Base-by-base conservation (phyloP, 176 grass and related monocot genomes). In the Avena sativa region DNA sequence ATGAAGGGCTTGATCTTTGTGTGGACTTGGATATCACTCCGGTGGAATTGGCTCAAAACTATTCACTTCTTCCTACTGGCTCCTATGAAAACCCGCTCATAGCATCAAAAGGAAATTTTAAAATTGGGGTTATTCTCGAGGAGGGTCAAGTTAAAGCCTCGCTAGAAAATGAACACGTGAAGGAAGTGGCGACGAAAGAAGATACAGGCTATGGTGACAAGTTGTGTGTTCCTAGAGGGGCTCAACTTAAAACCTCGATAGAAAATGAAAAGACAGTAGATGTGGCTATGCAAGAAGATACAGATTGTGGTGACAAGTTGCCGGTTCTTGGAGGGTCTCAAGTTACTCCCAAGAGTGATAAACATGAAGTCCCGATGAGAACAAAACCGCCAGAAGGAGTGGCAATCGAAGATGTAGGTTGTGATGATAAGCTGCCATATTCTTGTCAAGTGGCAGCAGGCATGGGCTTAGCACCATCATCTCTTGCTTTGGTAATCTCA, bases 21-120 rank as follows among this genome's bases (percentile, higher is more conserved):
- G 87, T 94, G 43, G 92, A 94, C 87, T 56, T 89, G 23, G 81
- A 87, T 84, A 84, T 59, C 47, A 75, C 23, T 59, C 69, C 83
- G 12, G n/a, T 46, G 20, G 68, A 67, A 40, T 87, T 75, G 86
- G 49, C 7, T 32, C 13, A 17, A 19, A 70, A 81, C 16, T 74
- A 38, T 23, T 17, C 58, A 38, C 26, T 15, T 75, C 14, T 15
- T 75, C 25, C 50, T 49, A 80, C n/a, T 47, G 32, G 16, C 74
- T 46, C 44, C 3, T 17, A 52, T 8, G 50, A 75, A 80, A 47
- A 60, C 5, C 65, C 43, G 8, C 5, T 12, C 76, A 1, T 16
- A 67, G 60, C 23, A 36, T 72, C 47, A 46, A 28, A 26, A 25
- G 69, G 53, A 32, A 21, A 58, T 13, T 9, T 21, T 55, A 28